Evolutionary conservation across 495 filamentous ascomycete genomes (phyloP), one percentile per base, ranked within the genome.

Genomic region (Xylaria venustula): DNA sequence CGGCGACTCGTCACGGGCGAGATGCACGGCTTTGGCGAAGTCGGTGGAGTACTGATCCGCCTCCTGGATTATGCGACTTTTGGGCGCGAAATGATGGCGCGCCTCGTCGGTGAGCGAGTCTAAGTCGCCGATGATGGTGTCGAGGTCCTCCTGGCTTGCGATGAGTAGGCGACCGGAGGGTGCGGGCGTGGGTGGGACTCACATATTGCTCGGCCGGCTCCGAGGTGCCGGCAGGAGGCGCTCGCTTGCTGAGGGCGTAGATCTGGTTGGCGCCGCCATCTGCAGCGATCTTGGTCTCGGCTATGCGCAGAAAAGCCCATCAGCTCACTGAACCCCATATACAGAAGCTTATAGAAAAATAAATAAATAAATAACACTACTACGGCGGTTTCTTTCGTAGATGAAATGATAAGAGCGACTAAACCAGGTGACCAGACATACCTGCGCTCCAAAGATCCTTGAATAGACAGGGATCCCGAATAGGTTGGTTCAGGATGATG

Each of bases 241-340:
- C 46, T 47, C 54, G 64, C 47, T 64, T 64, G 30, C 79, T 74
- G 9, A 79, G 73, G 49, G 92, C 85, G 62, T 88, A 85, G 32
- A 96, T 79, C 12, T 81, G 79, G 73, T 98, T 97, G 45, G 92
- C 92, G 23, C 91, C 94, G 36, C 94, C 94, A 78, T 98, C 94
- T 25, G 91, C 94, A 64, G 90, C 94, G 50, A 97, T 74, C 7
- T 78, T 82, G 37, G 81, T 77, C 19, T 71, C 71, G 48, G 87
- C 86, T 90, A 49, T 22, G 47, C 25, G 4, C 2, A 28, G 1
- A 19, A 17, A 17, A 22, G 34, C 0, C 8, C 49, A 61, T 73
- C 15, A 72, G 63, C 28, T 28, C 30, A 23, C 15, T 6, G 1
- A 30, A 37, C 0, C 17, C 7, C 37, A n/a, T 7, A 3, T 40